A percentile compares a stretch with the other conserved stretches of the same genome.
These are phyloP conservation scores for Clarireedia monteithiana DNA, from an alignment of 2,329 filamentous ascomycete genomes.

Conservation along the genomic window DNA sequence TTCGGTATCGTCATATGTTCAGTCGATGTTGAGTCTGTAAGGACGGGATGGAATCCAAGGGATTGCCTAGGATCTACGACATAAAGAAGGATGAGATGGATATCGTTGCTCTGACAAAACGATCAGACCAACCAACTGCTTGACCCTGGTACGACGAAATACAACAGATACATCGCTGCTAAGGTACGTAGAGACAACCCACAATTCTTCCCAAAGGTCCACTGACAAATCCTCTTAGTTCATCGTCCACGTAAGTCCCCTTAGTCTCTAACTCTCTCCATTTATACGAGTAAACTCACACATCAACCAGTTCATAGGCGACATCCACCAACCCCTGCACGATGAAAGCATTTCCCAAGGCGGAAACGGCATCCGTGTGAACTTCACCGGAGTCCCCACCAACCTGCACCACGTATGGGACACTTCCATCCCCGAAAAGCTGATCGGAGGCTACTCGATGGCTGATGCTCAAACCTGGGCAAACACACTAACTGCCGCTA, in stretches of 20 bases:
- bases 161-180: conserved; percentile 48
- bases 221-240: conserved; percentile 19
- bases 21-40: too few species aligned
- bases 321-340: conserved; percentile 63
- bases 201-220: background rate
- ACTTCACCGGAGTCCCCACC: conserved; percentile 46
- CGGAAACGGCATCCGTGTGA: conserved; percentile 61
- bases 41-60: background rate
- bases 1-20: background rate
- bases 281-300: background rate
- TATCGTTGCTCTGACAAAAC: conserved; percentile 32
- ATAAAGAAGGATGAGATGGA: background rate
- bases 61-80: too few species aligned
- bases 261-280: background rate
- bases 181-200: conserved; percentile 32
- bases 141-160: conserved; percentile 31
- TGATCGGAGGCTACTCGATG: conserved; percentile 48
- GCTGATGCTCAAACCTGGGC: conserved; percentile 48
- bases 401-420: conserved; percentile 74
- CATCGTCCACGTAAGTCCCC: conserved; percentile 25
- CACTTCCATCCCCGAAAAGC: conserved; percentile 57
- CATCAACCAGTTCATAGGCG: conserved; percentile 57
- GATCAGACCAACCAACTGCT: conserved; percentile 24
- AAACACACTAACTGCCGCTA: conserved; percentile 44
- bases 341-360: conserved; percentile 56